Base-by-base conservation (phyloP, 495 filamentous ascomycete genomes). In the Penicillium ucsense region DNA sequence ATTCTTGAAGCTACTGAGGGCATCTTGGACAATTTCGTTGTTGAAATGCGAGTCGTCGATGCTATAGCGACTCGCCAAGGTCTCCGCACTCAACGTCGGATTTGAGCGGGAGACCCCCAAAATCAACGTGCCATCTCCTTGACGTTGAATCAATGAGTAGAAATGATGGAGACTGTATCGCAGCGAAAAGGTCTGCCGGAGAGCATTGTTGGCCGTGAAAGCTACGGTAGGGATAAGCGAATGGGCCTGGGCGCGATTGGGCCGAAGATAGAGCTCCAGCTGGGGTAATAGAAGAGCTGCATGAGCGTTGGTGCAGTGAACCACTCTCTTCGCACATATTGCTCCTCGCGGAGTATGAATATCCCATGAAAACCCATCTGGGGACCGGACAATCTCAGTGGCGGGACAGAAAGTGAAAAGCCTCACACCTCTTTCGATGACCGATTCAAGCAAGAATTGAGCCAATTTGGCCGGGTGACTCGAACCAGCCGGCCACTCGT, bases 271-370 rank as follows among this genome's bases (percentile, higher is more conserved):
- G 4, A 51, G 28, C 8, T 61, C 52, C 5, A 66, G 30, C 5
- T 53, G 46, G 4, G 63, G 63, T 1, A 66, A 43, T 8, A 66
- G 36, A 2, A 56, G 46, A 2, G 60, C 63, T 2, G 58, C 60
- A 45, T 66, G 58, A 0, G 63, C 63, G 42, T 66, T 66, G 5
- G 60, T 63, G 41, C 63, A 66, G 34, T 66, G 63, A 3, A 66
- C 48, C 3, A 66, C 33, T 11, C 54, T 60, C 20, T 64, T 54
- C 5, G 56, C 45, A 1, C 43, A 49, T 0, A 65, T 31, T 1
- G 46, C 38, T 9, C 61, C 63, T 0, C 56, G 54, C 6, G 52
- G 38, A 2, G 58, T 63, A 37, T 60, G 41, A 0, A 61, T 38
- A 47, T 65, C 48, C 62, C 62, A 65, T 5, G 41, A 30, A 4